Conservation (phyloP, 2,329 filamentous ascomycete species). For the Penicillium occitanis region DNA sequence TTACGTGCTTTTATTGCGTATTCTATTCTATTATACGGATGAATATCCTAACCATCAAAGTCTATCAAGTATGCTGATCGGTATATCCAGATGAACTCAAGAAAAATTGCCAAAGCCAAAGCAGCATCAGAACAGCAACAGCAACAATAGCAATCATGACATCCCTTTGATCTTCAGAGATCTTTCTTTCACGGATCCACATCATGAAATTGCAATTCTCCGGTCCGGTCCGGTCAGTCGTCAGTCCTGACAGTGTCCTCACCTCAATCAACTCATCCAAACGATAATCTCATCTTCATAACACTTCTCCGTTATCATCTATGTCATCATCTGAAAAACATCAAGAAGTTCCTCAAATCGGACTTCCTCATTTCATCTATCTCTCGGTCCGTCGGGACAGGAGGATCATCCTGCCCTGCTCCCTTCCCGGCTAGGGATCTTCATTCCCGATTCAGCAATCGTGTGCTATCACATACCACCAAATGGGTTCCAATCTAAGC, state of each 20-base stretch:
- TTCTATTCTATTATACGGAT: not conserved
- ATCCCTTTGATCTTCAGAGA: not conserved
- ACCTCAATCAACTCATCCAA: not conserved
- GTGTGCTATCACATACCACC: constrained; percentile 15
- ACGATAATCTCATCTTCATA: not conserved
- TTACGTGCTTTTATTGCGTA: not conserved
- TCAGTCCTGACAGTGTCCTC: not conserved
- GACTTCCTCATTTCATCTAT: not conserved
- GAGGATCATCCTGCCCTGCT: not conserved
- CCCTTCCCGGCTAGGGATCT: constrained; percentile 10
- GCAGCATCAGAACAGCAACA: constrained; percentile 7
- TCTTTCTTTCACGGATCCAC: not conserved
- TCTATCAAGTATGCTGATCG: not conserved
- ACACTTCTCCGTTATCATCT: not conserved
- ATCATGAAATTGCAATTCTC: not conserved
- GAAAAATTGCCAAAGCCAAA: constrained; percentile 21
- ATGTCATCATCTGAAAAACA: not conserved
- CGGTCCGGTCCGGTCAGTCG: not conserved
- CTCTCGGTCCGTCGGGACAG: not conserved
- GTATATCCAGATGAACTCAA: constrained; percentile 18
- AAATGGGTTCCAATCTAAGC: not conserved
- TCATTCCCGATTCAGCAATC: constrained; percentile 22
- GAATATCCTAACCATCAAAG: not conserved
- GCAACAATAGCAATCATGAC: constrained; percentile 6
- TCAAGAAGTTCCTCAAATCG: not conserved